Base-by-base conservation (phyloP, 2,329 filamentous ascomycete species). In the Thielaviopsis cerberus region DNA sequence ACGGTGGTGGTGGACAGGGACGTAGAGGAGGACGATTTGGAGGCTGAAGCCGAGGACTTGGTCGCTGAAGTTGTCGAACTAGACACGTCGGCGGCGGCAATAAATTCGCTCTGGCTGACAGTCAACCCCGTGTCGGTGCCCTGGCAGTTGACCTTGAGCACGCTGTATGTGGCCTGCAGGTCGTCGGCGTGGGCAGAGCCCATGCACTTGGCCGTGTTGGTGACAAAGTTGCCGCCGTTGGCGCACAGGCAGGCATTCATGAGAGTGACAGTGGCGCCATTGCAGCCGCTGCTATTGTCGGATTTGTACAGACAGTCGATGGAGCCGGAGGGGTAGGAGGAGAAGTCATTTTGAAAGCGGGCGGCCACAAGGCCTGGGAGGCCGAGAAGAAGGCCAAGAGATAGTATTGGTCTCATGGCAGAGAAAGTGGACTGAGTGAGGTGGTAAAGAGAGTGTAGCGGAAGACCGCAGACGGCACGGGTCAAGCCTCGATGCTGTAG, bases 211-310 rank as follows among this genome's bases (percentile, higher is more conserved):
- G 76, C 77, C 1, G 74, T 64, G 34, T 69, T 69, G 22, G 70
- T 72, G 61, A 79, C 67, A 64, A 79, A 80, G 62, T 72, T 67
- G 57, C 73, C 73, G 30, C 69, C 67, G 61, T 79, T 77, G 61
- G 65, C 64, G 64, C 77, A 80, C 1, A 79, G 68, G 57, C 77
- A 80, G 1, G 64, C 56, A 62, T 79, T 79, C 61, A 77, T 67
- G 27, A 70, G 66, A 0, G 63, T 51, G 2, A 69, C 67, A 0
- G 70, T 70, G 22, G 64, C 63, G 20, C 72, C 72, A 4, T 67
- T 66, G 66, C 77, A 80, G 4, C 65, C 63, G 17, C 71, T 72
- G 22, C 60, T 30, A 53, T 68, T 64, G 27, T 74, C 70, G 4
- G 75, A 68, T 17, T 68, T 53, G 62, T 70, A 65, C 1, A 79